Evolutionary conservation across 208 protist species (phyloP).

Genomic region (Trichomonas gallinae): DNA sequence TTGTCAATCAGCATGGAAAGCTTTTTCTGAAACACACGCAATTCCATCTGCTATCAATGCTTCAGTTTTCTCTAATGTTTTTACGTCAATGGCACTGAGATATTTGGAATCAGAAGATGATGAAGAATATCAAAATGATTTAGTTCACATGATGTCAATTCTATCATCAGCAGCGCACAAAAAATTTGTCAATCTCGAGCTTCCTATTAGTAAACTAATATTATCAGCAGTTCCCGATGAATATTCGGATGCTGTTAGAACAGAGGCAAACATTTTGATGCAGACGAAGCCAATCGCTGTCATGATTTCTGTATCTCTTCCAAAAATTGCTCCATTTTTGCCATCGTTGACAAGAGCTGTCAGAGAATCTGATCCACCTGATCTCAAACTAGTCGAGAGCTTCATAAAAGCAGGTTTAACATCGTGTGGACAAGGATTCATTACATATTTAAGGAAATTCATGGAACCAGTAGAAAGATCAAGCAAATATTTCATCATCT

Average conservation of each 20-base stretch:
- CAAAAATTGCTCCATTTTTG: neutral
- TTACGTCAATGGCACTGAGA: neutral
- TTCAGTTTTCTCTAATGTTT: neutral
- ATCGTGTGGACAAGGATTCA: neutral
- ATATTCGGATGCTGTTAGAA: neutral
- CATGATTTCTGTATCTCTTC: neutral
- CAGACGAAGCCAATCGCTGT: neutral
- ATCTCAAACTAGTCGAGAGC: neutral
- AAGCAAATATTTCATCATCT: neutral
- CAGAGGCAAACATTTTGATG: neutral
- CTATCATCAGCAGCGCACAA: neutral
- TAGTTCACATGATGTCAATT: neutral
- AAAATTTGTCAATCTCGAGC: neutral
- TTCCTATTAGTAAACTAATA: neutral
- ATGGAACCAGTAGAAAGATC: neutral
- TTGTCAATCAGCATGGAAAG: neutral
- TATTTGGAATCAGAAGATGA: neutral
- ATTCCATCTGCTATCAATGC: neutral
- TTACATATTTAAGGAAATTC: neutral
- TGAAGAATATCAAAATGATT: neutral
- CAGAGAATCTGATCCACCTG: neutral
- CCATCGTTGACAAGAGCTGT: neutral
- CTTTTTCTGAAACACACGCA: neutral
- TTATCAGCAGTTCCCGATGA: neutral
- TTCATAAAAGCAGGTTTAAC: neutral